Base-by-base conservation (phyloP, 2,329 filamentous ascomycete genomes). In the Rutstroemia sp. region DNA sequence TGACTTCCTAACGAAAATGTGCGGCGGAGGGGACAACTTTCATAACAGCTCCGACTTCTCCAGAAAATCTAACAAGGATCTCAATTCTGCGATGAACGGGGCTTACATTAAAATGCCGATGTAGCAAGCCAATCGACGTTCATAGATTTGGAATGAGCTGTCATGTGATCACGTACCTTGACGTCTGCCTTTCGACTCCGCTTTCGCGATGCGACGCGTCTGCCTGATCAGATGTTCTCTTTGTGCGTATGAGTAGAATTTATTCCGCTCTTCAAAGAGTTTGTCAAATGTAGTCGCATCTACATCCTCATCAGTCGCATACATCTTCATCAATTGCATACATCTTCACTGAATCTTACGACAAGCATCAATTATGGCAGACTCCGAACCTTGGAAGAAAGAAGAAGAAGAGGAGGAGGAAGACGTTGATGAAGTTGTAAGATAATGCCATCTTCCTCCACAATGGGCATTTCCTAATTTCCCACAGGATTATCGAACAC, bases 401-500 rank as follows among this genome's bases (percentile, higher is more conserved):
- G 47, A 83, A 5, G 84, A 88, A 6, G 87, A 91, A 18, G 87
- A 89, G 9, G 87, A 82, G 51, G 83, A 86, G 47, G 84, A 87
- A 58, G 80, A 82, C 62, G 71, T 86, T 58, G 85, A 87, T 60
- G 87, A 90, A 64, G 77, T 76, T 46, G 82, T 86, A 72, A 37
- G 59, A 34, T 45, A 42, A 8, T n/a, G 5, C 23, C 18, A 25
- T 44, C 62, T 67, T 19, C 65, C 25, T 25, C 16, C 0, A 9
- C 23, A 30, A 5, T 18, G 10, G 16, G 5, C 50, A 18, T 18
- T 25, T 16, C 34, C 4, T 44, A 25, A 55, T 16, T 8, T 10
- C 25, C 25, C 50, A 44, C 10, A 92, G 90, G 86, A 84, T 71
- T 99, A 94, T 76, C 95, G 92, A 75, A 80, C 87, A 0, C 86